phyloP scores from a whole-genome alignment of 2,329 filamentous ascomycete species.

The Neoarthrinium moseri region DNA sequence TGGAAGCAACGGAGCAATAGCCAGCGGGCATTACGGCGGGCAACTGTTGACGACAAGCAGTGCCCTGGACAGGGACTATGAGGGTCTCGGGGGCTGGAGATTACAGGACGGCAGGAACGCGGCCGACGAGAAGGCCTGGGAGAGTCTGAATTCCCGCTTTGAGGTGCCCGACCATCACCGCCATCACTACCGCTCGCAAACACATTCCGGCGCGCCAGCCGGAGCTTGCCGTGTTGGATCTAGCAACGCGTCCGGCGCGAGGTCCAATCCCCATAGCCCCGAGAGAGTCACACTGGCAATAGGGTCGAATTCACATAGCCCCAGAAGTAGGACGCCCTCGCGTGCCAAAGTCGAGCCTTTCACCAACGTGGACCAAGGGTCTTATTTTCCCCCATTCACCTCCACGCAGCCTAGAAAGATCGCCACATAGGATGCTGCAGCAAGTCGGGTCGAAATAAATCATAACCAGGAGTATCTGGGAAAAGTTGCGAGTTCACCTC shows the following conservation, averaged over 20 bases:
- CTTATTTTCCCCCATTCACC: constrained; percentile 3
- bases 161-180: constrained; percentile 23
- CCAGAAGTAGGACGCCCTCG: constrained; percentile 40
- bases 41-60: constrained; percentile 42
- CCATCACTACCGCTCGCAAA: constrained; percentile 28
- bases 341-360: constrained; percentile 23
- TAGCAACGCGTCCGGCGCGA: constrained; percentile 16
- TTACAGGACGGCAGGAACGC: constrained; percentile 27
- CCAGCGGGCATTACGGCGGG: not conserved
- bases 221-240: constrained; percentile 16
- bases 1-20: constrained; percentile 16
- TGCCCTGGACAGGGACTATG: constrained; percentile 55
- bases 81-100: constrained; percentile 60
- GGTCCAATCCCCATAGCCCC: constrained; percentile 23
- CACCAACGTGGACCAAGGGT: constrained; percentile 33
- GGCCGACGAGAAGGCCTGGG: constrained; percentile 38
- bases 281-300: constrained; percentile 36
- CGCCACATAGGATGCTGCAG: not conserved
- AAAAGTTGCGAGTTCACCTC: too few species aligned
- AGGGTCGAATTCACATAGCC: constrained; percentile 38
- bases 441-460: too few species aligned
- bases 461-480: too few species aligned
- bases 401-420: constrained; percentile 3
- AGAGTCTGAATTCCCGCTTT: constrained; percentile 29
- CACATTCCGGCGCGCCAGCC: constrained; percentile 21